Evolutionary conservation across 108 stramenopile genomes (phyloP).

Genomic region (Stephanodiscus triporus): DNA sequence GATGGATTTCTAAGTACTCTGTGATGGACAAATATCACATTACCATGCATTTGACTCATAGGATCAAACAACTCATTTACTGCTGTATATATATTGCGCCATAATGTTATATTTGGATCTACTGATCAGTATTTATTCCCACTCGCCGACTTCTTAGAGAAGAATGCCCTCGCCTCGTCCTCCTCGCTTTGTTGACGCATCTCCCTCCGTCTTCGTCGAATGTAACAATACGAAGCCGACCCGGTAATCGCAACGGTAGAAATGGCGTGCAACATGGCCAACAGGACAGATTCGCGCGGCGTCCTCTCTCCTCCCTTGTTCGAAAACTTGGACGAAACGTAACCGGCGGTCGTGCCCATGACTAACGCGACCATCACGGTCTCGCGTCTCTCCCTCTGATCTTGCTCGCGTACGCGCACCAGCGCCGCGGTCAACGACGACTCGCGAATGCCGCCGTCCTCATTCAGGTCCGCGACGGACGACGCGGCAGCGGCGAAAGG

Average conservation of each 20-base stretch:
- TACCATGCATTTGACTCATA: too few species aligned
- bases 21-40: too few species aligned
- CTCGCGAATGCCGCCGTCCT: conserved; percentile 23
- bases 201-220: conserved; percentile 27
- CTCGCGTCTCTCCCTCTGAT: conserved; percentile 43
- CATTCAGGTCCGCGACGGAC: conserved; percentile 2
- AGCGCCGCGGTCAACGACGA: conserved; percentile 26
- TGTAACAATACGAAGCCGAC: conserved; percentile 33
- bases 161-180: conserved; percentile 65
- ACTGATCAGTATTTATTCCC: conserved; percentile 76
- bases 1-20: too few species aligned
- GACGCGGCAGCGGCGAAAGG: background rate
- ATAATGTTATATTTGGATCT: too few species aligned
- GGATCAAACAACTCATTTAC: too few species aligned
- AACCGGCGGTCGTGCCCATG: conserved; percentile 44
- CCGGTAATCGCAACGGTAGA: conserved; percentile 20
- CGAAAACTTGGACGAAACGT: conserved; percentile 17
- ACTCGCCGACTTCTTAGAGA: conserved; percentile 65
- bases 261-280: conserved; percentile 23
- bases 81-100: too few species aligned
- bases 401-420: conserved; percentile 19
- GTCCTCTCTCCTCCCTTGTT: background rate
- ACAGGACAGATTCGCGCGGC: conserved; percentile 12
- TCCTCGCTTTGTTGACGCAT: conserved; percentile 49
- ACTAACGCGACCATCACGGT: conserved; percentile 41